Base-by-base conservation (phyloP, 1,284 basidiomycete genomes). In the Cutaneotrichosporon cutaneum region DNA sequence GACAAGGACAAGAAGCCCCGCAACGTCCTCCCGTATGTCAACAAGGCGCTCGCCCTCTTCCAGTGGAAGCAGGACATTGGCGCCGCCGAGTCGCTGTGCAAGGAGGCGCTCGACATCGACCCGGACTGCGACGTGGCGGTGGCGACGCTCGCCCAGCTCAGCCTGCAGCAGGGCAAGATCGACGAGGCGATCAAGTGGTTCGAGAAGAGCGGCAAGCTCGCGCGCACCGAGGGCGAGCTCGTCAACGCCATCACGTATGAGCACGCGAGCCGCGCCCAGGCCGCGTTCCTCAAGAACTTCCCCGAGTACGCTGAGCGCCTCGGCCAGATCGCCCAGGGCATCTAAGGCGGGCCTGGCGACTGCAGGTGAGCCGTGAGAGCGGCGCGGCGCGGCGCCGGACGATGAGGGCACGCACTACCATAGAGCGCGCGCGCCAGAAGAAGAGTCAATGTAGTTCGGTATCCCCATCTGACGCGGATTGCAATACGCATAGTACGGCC, bases 101-200 rank as follows among this genome's bases (percentile, higher is more conserved):
- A 87, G 63, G 88, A 97, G 77, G 96, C 96, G 0, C 82, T 99
- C 42, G 82, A 83, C 54, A 87, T 94, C 64, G 95, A 97, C 79
- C 83, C 89, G 18, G 93, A 95, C 70, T 99, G 95, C 81, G 96
- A 99, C 76, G 92, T 95, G 13, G 96, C 95, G 0, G 89, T 98
- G 4, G 93, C 93, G 16, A 97, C 94, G 0, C 85, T 99, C 36
- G 95, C 95, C 3, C 96, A 99, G 81, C 84, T 99, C 24, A 87
- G 85, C 65, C 79, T 99, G 68, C 95, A 99, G 81, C 92, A 95
- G 80, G 89, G 90, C 73, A 90, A 90, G 81, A 88, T 96, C 63
- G 87, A 90, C 54, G 85, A 89, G 64, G 94, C 95, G 7, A 87
- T 94, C 67, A 84, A 87, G 72, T 88, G 92, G 86, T 98, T 99